Evolutionary conservation across 2,329 filamentous ascomycete species (phyloP).

Genomic region (Pseudogymnoascus sp.): DNA sequence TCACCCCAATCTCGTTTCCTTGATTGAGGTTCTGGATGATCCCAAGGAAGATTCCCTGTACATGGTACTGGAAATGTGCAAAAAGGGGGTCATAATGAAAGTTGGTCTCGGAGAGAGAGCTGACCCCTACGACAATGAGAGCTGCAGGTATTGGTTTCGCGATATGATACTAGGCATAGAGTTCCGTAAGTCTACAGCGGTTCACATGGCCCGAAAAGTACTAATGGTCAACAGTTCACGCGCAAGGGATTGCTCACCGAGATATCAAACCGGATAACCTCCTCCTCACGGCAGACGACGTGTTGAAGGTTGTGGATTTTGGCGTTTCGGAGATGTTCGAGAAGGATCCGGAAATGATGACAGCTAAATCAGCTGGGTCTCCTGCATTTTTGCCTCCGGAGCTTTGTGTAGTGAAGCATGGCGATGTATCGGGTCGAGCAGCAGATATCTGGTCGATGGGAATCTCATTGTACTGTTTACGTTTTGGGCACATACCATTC

Average conservation of each 20-base stretch:
- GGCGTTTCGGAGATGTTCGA: conserved; percentile 99
- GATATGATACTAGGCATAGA: conserved; percentile 93
- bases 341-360: conserved; percentile 79
- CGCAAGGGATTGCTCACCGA: conserved; percentile 87
- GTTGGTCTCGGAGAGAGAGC: conserved; percentile 79
- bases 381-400: conserved; percentile 93
- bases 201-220: background rate
- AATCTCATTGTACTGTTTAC: conserved; percentile 83
- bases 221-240: conserved; percentile 57
- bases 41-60: conserved; percentile 92
- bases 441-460: conserved; percentile 99
- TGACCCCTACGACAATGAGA: conserved; percentile 72
- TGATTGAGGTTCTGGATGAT: conserved; percentile 93
- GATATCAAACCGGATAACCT: conserved; percentile 99
- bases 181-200: conserved; percentile 55
- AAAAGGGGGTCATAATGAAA: conserved; percentile 95
- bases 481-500: conserved; percentile 84
- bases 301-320: conserved; percentile 97
- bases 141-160: conserved; percentile 84
- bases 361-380: conserved; percentile 85
- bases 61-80: conserved; percentile 99
- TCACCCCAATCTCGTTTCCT: conserved; percentile 83
- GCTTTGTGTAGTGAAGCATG: conserved; percentile 77
- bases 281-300: conserved; percentile 77
- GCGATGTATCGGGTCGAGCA: conserved; percentile 77